These are phyloP conservation scores for Eucalyptus lansdowneana DNA, from an alignment of 345 rosid genomes.

Conservation along the genomic window DNA sequence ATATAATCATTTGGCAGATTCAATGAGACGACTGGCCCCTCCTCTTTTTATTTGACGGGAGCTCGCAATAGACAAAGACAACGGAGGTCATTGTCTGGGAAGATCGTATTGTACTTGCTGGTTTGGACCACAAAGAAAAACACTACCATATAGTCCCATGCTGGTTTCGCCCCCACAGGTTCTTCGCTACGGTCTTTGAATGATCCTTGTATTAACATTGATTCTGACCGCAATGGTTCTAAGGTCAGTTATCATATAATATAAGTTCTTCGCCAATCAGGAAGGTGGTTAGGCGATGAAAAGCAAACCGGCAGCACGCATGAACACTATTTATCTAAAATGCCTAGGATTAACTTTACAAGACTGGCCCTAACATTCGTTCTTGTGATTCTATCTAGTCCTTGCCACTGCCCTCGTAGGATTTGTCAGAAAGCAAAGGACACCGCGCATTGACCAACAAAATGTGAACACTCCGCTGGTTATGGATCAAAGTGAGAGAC, in stretches of 20 bases:
- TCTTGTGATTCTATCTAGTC: neutral
- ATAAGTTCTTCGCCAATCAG: neutral
- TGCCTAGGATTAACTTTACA: neutral
- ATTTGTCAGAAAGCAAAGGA: neutral
- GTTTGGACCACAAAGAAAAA: neutral
- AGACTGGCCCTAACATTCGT: neutral
- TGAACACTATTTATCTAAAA: neutral
- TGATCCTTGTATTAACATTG: neutral
- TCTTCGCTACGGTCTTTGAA: neutral
- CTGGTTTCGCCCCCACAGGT: neutral
- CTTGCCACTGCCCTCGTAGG: neutral
- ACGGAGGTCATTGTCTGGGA: neutral
- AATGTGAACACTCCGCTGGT: neutral
- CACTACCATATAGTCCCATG: neutral
- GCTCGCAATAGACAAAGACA: neutral
- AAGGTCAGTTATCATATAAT: neutral
- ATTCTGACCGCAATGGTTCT: neutral
- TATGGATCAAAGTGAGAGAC: slow-evolving; percentile 50
- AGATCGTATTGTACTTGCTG: neutral
- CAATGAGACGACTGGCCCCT: neutral
- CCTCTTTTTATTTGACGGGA: neutral
- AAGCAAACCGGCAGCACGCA: neutral
- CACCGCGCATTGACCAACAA: neutral
- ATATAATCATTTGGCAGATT: neutral
- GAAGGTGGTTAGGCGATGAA: neutral